phyloP scores from a whole-genome alignment of 345 rosid genomes.

The Rhizophora apiculata region DNA sequence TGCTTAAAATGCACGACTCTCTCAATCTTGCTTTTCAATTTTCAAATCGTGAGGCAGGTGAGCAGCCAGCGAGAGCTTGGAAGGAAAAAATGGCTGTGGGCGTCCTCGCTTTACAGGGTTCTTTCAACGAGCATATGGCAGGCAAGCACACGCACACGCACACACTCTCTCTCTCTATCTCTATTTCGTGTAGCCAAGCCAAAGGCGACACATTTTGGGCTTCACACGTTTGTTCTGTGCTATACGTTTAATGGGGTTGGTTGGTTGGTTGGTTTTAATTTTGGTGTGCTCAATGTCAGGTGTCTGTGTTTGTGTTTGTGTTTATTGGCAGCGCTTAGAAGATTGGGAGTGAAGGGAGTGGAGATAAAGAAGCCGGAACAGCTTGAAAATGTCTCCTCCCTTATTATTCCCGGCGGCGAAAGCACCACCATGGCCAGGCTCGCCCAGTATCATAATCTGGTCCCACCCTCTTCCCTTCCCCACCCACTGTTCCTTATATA shows the following conservation, averaged over 20 bases:
- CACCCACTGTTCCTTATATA: background rate
- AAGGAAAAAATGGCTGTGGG: constrained; percentile 66
- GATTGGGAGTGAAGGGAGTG: constrained; percentile 82
- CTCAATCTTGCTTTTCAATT: background rate
- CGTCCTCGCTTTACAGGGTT: constrained; percentile 92
- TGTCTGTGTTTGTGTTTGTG: background rate
- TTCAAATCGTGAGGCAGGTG: background rate
- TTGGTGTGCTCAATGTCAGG: background rate
- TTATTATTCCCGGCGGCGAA: constrained; percentile 97
- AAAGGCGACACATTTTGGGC: no score
- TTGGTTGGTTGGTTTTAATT: background rate
- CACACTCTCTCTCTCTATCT: background rate
- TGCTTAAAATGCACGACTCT: background rate
- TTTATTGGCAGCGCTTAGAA: constrained; percentile 47
- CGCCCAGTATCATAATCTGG: constrained; percentile 85
- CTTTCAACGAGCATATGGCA: constrained; percentile 96
- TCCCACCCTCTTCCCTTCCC: constrained; percentile 1
- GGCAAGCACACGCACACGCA: constrained; percentile 29
- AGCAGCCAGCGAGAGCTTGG: background rate
- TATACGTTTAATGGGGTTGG: background rate
- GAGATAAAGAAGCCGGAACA: constrained; percentile 89
- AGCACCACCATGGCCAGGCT: constrained; percentile 99
- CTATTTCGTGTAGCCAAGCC: background rate
- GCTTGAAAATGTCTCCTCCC: constrained; percentile 61
- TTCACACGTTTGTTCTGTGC: no score